phyloP scores from a whole-genome alignment of 225 moss, liverwort and hornwort species.

The Neckera pumila region DNA sequence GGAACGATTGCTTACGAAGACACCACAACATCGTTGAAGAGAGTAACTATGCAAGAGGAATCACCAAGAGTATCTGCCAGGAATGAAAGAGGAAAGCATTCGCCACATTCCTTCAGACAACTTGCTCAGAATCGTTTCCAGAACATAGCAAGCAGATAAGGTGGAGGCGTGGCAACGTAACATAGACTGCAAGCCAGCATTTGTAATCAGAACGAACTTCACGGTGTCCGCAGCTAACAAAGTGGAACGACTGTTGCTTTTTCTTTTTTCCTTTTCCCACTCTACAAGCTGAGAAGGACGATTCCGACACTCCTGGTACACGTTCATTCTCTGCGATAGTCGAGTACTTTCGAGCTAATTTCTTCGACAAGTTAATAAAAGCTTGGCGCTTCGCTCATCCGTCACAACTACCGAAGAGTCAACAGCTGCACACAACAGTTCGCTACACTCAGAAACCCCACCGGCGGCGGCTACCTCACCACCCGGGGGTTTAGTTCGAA shows the following conservation, averaged over 20 bases:
- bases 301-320: background rate
- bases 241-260: background rate
- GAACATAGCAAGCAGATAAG: background rate
- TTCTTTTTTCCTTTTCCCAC: background rate
- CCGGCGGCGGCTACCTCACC: background rate
- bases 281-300: constrained; percentile 2
- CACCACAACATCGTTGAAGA: background rate
- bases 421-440: background rate
- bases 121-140: background rate
- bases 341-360: background rate
- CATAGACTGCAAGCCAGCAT: background rate
- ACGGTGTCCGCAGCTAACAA: background rate
- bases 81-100: background rate
- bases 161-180: background rate
- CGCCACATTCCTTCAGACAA: background rate
- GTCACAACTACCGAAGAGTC: background rate
- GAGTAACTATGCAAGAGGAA: background rate
- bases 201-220: background rate
- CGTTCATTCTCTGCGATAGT: background rate
- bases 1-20: background rate
- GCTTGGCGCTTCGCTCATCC: background rate
- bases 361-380: background rate
- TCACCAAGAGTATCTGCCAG: background rate
- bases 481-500: background rate
- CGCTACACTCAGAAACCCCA: background rate